phyloP scores from a whole-genome alignment of 495 filamentous ascomycete genomes.

The Aspergillus hancockii region DNA sequence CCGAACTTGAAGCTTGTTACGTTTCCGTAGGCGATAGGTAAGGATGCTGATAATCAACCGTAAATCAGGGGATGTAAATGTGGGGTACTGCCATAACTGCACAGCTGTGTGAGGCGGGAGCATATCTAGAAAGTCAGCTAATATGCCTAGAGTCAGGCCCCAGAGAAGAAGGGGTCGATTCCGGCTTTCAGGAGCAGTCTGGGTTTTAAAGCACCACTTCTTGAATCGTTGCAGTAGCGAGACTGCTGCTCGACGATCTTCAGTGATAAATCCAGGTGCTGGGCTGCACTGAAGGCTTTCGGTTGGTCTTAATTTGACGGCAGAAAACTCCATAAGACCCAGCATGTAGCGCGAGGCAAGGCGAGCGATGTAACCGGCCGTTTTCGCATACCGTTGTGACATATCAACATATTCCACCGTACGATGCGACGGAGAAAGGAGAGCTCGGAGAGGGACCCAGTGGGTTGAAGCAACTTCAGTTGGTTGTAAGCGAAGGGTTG shows the following conservation, averaged over 20 bases:
- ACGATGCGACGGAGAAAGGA: constrained; percentile 62
- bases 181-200: constrained; percentile 30
- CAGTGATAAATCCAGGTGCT: constrained; percentile 46
- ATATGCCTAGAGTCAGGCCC: constrained; percentile 72
- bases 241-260: constrained; percentile 9
- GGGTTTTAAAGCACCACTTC: constrained; percentile 34
- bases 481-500: constrained; percentile 64
- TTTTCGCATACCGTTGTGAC: constrained; percentile 59
- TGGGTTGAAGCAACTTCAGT: constrained; percentile 74
- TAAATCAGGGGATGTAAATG: constrained; percentile 69
- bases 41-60: constrained; percentile 59
- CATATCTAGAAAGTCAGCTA: constrained; percentile 72
- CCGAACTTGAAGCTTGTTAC: constrained; percentile 48
- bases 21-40: constrained; percentile 60
- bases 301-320: constrained; percentile 62
- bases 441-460: constrained; percentile 70
- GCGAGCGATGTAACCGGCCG: constrained; percentile 49
- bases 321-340: constrained; percentile 73
- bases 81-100: constrained; percentile 69
- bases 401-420: constrained; percentile 68
- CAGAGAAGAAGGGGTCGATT: constrained; percentile 64
- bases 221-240: constrained; percentile 31
- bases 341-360: constrained; percentile 56
- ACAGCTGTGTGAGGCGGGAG: constrained; percentile 64
- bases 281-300: constrained; percentile 59